These are phyloP conservation scores for Vachellia pachyceras DNA, from an alignment of 306 rosid species.

Conservation along the genomic window DNA sequence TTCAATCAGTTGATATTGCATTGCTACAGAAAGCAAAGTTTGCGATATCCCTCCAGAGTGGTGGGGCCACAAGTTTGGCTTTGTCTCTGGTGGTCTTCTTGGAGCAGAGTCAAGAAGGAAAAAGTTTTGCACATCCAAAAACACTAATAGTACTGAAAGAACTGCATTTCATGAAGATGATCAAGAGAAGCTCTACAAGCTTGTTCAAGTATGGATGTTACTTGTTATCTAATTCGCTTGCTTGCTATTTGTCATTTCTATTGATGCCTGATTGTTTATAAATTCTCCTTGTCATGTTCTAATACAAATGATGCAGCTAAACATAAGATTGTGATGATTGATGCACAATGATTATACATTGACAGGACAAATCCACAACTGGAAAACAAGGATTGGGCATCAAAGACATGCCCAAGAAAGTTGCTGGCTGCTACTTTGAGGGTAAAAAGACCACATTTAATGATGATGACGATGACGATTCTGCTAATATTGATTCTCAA, in stretches of 20 bases:
- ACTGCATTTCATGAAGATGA: slow-evolving; percentile 82
- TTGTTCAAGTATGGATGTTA: slow-evolving; percentile 77
- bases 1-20: slow-evolving; percentile 36
- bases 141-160: slow-evolving; percentile 53
- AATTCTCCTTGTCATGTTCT: slow-evolving; percentile 10
- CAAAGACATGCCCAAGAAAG: slow-evolving; percentile 76
- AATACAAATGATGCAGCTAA: slow-evolving; percentile 9
- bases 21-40: slow-evolving; percentile 52
- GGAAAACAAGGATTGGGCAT: slow-evolving; percentile 98
- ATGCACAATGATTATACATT: slow-evolving; percentile 22
- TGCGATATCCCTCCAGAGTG: slow-evolving; percentile 64
- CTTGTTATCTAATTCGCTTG: slow-evolving; percentile 2
- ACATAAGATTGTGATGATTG: slow-evolving; percentile 14
- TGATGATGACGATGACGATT: slow-evolving; percentile 72
- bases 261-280: slow-evolving; percentile 13
- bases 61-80: slow-evolving; percentile 93
- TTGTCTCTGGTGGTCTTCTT: slow-evolving; percentile 84
- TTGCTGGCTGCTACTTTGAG: slow-evolving; percentile 89
- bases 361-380: slow-evolving; percentile 84
- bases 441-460: slow-evolving; percentile 88
- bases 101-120: slow-evolving; percentile 79
- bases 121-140: slow-evolving; percentile 39
- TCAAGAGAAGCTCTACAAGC: slow-evolving; percentile 90
- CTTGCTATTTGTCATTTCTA: neutral
- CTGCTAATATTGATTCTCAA: slow-evolving; percentile 49